Evolutionary conservation across 2,329 filamentous ascomycete genomes (phyloP), one percentile per base, ranked within the genome.

Genomic region (Elsinoe perseae): DNA sequence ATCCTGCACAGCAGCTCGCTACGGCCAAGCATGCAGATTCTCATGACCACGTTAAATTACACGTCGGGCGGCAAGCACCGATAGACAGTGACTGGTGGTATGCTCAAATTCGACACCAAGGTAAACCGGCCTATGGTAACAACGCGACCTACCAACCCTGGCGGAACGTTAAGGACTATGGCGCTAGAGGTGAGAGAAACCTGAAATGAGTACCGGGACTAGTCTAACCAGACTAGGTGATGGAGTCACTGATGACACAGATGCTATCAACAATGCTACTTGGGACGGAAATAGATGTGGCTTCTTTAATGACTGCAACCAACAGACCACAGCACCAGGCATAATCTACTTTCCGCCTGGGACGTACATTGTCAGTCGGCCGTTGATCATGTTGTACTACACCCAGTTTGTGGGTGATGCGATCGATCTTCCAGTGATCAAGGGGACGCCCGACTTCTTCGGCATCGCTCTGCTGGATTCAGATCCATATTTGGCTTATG

Each of bases 281-380:
- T 50, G 56, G 3, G 63, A 64, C 34, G 68, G 66, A 8, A 61
- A 60, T 34, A 59, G 67, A 23, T 71, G 68, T 52, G 64, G 59
- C 10, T 59, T 50, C 12, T 46, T 20, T 28, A 30, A 32, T n/a
- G 56, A 54, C 14, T 66, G 64, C 34, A 64, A 63, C 10, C 64
- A 63, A 2, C 50, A 57, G 9, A 64, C 58, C 4, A 61, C 60
- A 0, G 77, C 75, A 1, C 79, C 80, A 1, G 78, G 77, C 2
- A 67, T 80, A 20, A 74, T 82, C n/a, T 82, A 81, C 64, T 80
- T 81, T 61, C 79, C 77, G 2, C 72, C 74, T 14, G 81, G 81
- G 42, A 82, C 76, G 0, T 86, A 86, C 60, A 52, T 80, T 1
- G 73, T 66, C 18, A 62, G 56, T 32, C 56, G 50, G 8, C 63